phyloP scores from a whole-genome alignment of 2,329 filamentous ascomycete genomes.

The Phaeomoniella chlamydospora region DNA sequence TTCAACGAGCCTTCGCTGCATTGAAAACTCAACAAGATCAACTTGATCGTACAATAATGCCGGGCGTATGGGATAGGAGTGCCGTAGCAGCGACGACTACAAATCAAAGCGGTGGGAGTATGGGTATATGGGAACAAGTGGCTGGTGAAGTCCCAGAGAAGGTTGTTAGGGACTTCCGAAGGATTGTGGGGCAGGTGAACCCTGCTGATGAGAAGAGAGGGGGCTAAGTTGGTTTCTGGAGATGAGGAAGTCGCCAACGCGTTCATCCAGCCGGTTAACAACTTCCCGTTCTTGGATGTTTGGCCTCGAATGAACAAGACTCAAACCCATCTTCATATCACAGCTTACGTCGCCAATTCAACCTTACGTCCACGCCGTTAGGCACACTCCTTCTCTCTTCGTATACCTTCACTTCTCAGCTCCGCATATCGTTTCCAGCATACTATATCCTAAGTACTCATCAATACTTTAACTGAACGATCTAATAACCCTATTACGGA shows the following conservation, averaged over 20 bases:
- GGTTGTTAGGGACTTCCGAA: conserved; percentile 68
- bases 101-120: background rate
- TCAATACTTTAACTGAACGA: too few relatives aligned
- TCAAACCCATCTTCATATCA: too few relatives aligned
- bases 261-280: too few relatives aligned
- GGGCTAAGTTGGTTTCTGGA: background rate
- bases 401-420: too few relatives aligned
- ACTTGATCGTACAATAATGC: background rate
- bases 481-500: too few relatives aligned
- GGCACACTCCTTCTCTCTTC: too few relatives aligned
- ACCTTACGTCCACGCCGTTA: too few relatives aligned
- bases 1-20: conserved; percentile 50
- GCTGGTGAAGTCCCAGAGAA: conserved; percentile 90
- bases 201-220: background rate
- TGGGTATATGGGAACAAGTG: conserved; percentile 76
- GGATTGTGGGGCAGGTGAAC: background rate
- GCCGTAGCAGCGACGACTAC: background rate
- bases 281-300: too few relatives aligned
- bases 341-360: too few relatives aligned
- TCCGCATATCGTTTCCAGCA: too few relatives aligned
- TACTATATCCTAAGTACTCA: too few relatives aligned
- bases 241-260: background rate
- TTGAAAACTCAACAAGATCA: background rate
- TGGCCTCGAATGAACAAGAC: too few relatives aligned
- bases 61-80: background rate